Evolutionary conservation across 208 protist genomes (phyloP).

Genomic region (Naegleria fowleri): DNA sequence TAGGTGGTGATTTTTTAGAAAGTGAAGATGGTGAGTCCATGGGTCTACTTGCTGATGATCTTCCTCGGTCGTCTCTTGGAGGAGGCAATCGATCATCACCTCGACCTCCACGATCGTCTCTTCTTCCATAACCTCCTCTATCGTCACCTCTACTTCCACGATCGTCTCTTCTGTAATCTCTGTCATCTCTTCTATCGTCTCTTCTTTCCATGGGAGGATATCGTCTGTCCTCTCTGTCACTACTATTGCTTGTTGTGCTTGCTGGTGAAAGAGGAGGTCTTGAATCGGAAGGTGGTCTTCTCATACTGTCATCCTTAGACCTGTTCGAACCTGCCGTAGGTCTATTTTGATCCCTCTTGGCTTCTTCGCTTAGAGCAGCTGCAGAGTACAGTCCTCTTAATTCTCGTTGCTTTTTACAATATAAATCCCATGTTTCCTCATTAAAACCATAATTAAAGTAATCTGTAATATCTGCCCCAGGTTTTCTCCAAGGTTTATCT

Average conservation of each 20-base stretch:
- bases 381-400: slow-evolving; percentile 34
- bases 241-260: background rate
- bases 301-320: background rate
- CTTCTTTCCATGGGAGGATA: background rate
- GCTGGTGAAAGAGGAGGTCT: background rate
- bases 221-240: background rate
- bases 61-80: background rate
- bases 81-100: background rate
- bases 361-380: background rate
- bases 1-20: background rate
- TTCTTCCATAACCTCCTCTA: background rate
- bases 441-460: slow-evolving; percentile 59
- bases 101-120: background rate
- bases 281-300: background rate
- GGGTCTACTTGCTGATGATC: background rate
- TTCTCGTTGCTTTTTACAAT: slow-evolving; percentile 46
- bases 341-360: background rate
- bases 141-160: background rate
- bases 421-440: slow-evolving; percentile 50
- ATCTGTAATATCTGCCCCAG: slow-evolving; percentile 46
- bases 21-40: no score
- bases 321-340: background rate
- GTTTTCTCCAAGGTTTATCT: slow-evolving; percentile 49
- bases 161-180: background rate
- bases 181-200: background rate